Conservation (phyloP, 2,329 filamentous ascomycete species). For the Talaromyces sp. region DNA sequence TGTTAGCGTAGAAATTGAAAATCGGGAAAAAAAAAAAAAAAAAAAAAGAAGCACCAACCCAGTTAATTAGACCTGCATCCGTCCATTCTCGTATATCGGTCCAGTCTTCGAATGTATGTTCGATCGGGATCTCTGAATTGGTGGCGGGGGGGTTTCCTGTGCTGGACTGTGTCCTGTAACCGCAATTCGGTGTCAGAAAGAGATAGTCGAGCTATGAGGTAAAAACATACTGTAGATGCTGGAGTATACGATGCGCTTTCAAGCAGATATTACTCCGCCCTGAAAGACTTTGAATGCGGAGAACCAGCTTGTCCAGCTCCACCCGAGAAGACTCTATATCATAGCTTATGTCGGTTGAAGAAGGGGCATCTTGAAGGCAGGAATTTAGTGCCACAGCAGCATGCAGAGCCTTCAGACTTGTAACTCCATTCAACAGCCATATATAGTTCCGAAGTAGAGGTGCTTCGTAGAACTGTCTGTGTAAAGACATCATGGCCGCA, state of each 20-base stretch:
- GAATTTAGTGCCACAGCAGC: slow-evolving; percentile 28
- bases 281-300: not conserved
- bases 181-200: not conserved
- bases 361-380: slow-evolving; percentile 12
- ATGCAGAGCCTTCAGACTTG: slow-evolving; percentile 31
- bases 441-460: slow-evolving; percentile 24
- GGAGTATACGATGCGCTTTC: not conserved
- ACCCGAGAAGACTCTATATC: not conserved
- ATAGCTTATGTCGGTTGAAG: not conserved
- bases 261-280: not conserved
- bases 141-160: not conserved
- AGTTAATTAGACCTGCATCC: not conserved
- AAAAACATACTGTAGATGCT: not conserved
- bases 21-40: not conserved
- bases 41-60: not conserved
- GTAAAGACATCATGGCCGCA: slow-evolving; percentile 24
- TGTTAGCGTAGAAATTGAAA: not conserved
- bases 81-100: not conserved
- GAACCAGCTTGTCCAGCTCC: not conserved
- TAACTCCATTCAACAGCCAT: slow-evolving; percentile 31
- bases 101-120: not conserved
- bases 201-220: not conserved
- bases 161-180: not conserved
- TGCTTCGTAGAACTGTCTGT: slow-evolving; percentile 23
- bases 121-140: not conserved